Percentiles rank a stretch among this genome's conserved stretches.
These are phyloP conservation scores for Ogataea paraovalis DNA, from an alignment of 805 yeast species.

Conservation along the genomic window DNA sequence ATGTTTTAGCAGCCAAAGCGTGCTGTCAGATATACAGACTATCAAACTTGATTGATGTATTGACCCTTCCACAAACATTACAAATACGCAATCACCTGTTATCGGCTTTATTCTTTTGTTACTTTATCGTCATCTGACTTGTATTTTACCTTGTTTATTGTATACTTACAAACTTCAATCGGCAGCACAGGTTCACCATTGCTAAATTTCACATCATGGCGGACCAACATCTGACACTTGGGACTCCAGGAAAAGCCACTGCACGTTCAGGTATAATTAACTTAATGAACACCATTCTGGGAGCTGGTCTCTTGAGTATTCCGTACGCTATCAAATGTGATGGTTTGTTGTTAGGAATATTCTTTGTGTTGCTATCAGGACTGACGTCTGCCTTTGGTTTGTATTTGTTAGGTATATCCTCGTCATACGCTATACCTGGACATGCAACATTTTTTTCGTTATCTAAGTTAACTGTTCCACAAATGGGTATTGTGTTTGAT, in stretches of 20 bases:
- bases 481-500: constrained; percentile 58
- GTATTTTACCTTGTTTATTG: too few relatives aligned
- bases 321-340: constrained; percentile 60
- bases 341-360: constrained; percentile 42
- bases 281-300: constrained; percentile 52
- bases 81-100: too few relatives aligned
- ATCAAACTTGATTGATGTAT: too few relatives aligned
- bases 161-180: too few relatives aligned
- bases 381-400: constrained; percentile 55
- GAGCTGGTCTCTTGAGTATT: constrained; percentile 70
- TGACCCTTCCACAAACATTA: too few relatives aligned
- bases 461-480: constrained; percentile 58
- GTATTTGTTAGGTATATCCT: constrained; percentile 55
- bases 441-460: constrained; percentile 65
- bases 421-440: constrained; percentile 51
- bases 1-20: too few relatives aligned
- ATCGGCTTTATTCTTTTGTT: too few relatives aligned
- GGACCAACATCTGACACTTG: background rate
- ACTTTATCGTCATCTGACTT: too few relatives aligned
- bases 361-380: constrained; percentile 39
- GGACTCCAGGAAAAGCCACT: constrained; percentile 22
- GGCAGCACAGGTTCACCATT: too few relatives aligned
- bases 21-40: too few relatives aligned
- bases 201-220: background rate
- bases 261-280: constrained; percentile 49